phyloP scores from a whole-genome alignment of 306 rosid species.

The Lathyrus tuberosus region DNA sequence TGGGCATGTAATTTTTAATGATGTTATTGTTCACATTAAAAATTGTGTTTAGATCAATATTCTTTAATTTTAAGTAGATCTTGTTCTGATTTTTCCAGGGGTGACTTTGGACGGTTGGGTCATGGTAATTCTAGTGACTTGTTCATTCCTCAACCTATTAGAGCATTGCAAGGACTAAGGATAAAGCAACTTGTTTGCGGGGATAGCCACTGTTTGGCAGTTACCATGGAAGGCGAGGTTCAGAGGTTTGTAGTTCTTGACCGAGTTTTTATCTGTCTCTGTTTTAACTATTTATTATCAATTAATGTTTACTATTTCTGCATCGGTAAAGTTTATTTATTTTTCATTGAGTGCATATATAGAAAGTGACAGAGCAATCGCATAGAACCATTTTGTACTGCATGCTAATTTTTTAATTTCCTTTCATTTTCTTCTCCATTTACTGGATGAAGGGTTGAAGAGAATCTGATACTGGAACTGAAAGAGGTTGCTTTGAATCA shows the following conservation, averaged over 20 bases:
- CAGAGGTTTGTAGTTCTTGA: slow-evolving; percentile 66
- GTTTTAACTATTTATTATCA: not conserved
- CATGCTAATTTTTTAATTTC: slow-evolving; percentile 8
- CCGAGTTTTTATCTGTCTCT: slow-evolving; percentile 8
- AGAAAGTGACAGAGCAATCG: slow-evolving; percentile 14
- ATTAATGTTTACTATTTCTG: slow-evolving; percentile 16
- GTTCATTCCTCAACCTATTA: slow-evolving; percentile 85
- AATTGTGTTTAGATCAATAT: slow-evolving; percentile 6
- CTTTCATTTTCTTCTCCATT: slow-evolving; percentile 20
- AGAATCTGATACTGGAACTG: slow-evolving; percentile 10
- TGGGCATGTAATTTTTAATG: not conserved
- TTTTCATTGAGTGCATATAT: slow-evolving; percentile 1
- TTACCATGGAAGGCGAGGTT: slow-evolving; percentile 91
- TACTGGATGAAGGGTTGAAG: slow-evolving; percentile 14
- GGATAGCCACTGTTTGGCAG: slow-evolving; percentile 94
- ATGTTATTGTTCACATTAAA: not conserved
- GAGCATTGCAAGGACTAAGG: slow-evolving; percentile 75
- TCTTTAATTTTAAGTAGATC: slow-evolving; percentile 29
- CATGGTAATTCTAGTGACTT: slow-evolving; percentile 95
- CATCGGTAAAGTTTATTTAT: not conserved
- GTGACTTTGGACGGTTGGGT: slow-evolving; percentile 99
- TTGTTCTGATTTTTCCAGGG: slow-evolving; percentile 64
- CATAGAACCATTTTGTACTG: slow-evolving; percentile 1
- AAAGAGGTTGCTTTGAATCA: slow-evolving; percentile 30
- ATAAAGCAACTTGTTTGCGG: slow-evolving; percentile 96